Conservation (phyloP, 305 asterid species). For the Rubia balearica region DNA sequence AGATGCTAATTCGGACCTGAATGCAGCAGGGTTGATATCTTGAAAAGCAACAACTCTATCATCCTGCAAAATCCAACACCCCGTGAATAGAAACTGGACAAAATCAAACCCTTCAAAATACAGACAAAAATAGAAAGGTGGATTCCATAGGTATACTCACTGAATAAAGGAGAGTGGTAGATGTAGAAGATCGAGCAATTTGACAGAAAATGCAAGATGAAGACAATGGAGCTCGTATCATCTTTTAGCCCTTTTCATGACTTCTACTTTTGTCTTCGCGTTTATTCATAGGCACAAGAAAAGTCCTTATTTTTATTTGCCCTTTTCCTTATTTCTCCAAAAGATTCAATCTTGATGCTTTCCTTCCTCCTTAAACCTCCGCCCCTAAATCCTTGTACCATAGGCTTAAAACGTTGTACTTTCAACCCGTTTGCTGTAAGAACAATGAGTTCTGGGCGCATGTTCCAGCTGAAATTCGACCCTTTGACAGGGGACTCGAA, state of each 20-base stretch:
- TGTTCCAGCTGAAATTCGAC: constrained; percentile 75
- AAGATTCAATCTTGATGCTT: constrained; percentile 19
- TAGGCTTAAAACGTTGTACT: constrained; percentile 3
- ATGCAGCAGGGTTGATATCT: constrained; percentile 70
- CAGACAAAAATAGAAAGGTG: not conserved
- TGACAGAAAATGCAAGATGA: constrained; percentile 56
- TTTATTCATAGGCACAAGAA: not conserved
- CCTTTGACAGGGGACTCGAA: constrained; percentile 81
- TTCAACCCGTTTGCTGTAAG: constrained; percentile 16
- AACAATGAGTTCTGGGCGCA: constrained; percentile 47
- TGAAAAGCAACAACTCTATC: constrained; percentile 60
- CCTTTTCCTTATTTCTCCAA: not conserved
- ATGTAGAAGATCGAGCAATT: constrained; percentile 50
- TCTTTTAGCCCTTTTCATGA: not conserved
- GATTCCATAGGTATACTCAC: constrained; percentile 26
- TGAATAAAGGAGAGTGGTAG: constrained; percentile 51
- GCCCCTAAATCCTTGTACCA: constrained; percentile 20
- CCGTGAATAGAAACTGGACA: not conserved
- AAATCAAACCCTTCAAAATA: not conserved
- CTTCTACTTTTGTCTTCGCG: not conserved
- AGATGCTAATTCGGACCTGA: constrained; percentile 31
- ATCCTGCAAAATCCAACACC: constrained; percentile 38
- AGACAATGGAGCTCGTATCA: constrained; percentile 16
- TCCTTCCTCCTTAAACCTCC: constrained; percentile 15
- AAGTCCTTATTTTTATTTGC: not conserved